Evolutionary conservation across 148 eudicot genomes (phyloP), one percentile per base, ranked within the genome.

Genomic region (Camellia sinensis): DNA sequence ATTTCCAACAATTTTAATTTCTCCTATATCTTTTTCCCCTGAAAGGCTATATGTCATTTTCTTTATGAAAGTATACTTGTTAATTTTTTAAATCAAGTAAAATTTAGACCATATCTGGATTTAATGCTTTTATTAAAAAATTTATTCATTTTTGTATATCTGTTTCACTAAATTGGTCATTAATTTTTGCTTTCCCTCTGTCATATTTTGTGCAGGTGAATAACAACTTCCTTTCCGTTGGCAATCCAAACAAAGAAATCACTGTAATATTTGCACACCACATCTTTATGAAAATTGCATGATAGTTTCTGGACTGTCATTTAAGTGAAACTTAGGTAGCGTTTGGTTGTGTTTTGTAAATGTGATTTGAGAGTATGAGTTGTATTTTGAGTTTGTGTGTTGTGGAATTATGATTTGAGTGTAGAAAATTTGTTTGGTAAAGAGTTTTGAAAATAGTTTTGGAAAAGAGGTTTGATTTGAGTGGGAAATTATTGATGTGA

Each of bases 181-280:
- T 75, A 60, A 37, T 40, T 71, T 46, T 17, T 18, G 21, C 12
- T 48, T 78, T 53, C 52, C 80, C 50, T 75, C 22, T 13, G 17
- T 68, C 74, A 84, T 72, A 74, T 68, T 65, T 83, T 70, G 9
- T 85, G 71, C 92, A 95, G 99, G 93, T 92, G 67, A 96, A 96
- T 87, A 96, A 96, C 80, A 96, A 93, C 86, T 92, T 96, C 74
- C 98, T 96, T 80, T 92, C 92, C 19, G 98, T 84, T 77, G 99
- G 99, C 81, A 96, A 91, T 68, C 90, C 98, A 67, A 93, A 90
- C 80, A 93, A 87, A 84, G 98, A 96, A 84, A 93, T 96, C 40
- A 87, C 83, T 86, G 99, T 95, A 88, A 92, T 84, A 45, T 71
- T 19, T 57, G 12, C 4, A 9, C 15, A 43, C 22, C 40, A 45